phyloP scores from a whole-genome alignment of 108 stramenopile species.

The Stephanodiscus triporus region DNA sequence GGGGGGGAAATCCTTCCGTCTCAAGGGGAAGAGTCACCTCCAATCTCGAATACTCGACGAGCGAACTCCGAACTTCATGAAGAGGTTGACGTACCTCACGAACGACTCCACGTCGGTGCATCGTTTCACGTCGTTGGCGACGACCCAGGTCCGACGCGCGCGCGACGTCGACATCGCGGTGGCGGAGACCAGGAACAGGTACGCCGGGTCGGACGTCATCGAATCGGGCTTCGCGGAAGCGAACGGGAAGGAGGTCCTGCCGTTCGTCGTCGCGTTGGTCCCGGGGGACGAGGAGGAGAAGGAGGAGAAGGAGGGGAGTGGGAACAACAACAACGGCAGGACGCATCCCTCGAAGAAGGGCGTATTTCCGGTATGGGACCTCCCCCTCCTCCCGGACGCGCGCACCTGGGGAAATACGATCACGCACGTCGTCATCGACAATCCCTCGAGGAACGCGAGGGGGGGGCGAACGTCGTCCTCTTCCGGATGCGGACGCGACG shows the following conservation, averaged over 20 bases:
- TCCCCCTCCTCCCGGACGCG: slow-evolving; percentile 76
- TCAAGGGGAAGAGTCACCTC: slow-evolving; percentile 65
- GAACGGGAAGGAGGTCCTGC: slow-evolving; percentile 7
- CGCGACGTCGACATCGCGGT: slow-evolving; percentile 43
- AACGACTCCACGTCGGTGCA: slow-evolving; percentile 85
- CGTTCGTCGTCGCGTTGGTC: background rate
- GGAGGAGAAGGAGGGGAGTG: slow-evolving; percentile 15
- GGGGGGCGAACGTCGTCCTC: no score
- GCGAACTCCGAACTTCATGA: slow-evolving; percentile 77
- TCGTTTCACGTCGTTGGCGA: slow-evolving; percentile 83
- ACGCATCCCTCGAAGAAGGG: slow-evolving; percentile 74
- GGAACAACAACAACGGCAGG: background rate
- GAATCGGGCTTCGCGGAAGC: slow-evolving; percentile 49
- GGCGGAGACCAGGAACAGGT: slow-evolving; percentile 31
- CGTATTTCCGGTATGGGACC: slow-evolving; percentile 63
- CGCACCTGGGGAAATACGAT: slow-evolving; percentile 64
- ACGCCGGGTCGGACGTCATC: slow-evolving; percentile 44
- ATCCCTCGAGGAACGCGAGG: no score
- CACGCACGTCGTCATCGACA: no score
- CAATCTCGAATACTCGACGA: slow-evolving; percentile 83
- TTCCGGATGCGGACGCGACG: no score
- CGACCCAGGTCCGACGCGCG: slow-evolving; percentile 59
- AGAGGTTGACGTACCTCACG: slow-evolving; percentile 87
- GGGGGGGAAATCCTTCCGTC: slow-evolving; percentile 3
- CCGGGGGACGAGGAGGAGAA: no score